Base-by-base conservation (phyloP, 352 stramenopile genomes). In the Labyrinthula sp. region DNA sequence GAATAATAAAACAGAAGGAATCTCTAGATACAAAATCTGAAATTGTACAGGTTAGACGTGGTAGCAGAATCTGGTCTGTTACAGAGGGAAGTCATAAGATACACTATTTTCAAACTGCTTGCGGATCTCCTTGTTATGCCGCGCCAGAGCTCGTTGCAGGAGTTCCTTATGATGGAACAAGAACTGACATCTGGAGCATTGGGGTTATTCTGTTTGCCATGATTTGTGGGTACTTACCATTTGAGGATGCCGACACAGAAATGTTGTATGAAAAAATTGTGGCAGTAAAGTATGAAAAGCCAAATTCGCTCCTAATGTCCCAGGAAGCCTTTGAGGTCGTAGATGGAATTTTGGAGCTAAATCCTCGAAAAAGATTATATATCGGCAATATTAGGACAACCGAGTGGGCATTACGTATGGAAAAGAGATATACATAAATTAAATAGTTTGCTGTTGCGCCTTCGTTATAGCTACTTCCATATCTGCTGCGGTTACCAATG, bases 231-330 rank as follows among this genome's bases (percentile, higher is more conserved):
- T 71, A 56, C 46, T 78, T 92, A 40, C 79, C 79, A 6, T 91
- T 90, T 46, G 79, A 92, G 35, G 72, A 92, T 52, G 69, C 67
- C 54, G 89, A 89, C 61, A 91, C 75, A 0, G 72, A 69, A 15
- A 37, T 75, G 26, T 64, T 92, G 0, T 92, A 90, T 72, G 82
- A 85, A 55, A 89, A 91, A 35, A 89, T 89, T 52, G 58, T 84
- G 9, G 71, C 60, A 31, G 74, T 71, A 17, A 66, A 80, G 31
- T 89, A 86, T 65, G 72, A 68, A n/a, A n/a, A n/a, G n/a, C n/a
- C n/a, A n/a, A n/a, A n/a, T n/a, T n/a, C n/a, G n/a, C n/a, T n/a
- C n/a, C n/a, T n/a, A n/a, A n/a, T n/a, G n/a, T n/a, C n/a, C n/a
- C n/a, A n/a, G n/a, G n/a, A n/a, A n/a, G n/a, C n/a, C n/a, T n/a